Base-by-base conservation (phyloP, 208 protist species). In the Endotrypanum monterogeii region DNA sequence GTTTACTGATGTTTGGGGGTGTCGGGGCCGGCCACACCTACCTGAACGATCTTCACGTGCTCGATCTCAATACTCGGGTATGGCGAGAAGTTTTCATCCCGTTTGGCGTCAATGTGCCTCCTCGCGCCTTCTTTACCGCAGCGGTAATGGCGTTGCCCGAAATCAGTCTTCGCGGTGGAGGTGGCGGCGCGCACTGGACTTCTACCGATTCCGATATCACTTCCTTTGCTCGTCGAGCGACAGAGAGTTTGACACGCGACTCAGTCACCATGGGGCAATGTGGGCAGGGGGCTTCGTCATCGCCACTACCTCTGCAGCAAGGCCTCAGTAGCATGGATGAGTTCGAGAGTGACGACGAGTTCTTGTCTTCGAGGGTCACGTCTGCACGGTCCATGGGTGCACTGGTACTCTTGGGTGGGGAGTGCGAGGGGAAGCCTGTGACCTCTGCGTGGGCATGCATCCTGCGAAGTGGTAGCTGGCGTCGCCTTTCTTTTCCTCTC, bases 31-130 rank as follows among this genome's bases (percentile, higher is more conserved):
- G 74, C 3, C 63, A 80, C 0, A 50, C 50, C 9, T 92, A 89
- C 68, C 70, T 94, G 66, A 80, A 83, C 66, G 92, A 96, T 67
- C 71, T 93, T 48, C 78, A 88, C 71, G 73, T 91, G 3, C 76
- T 96, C 35, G 83, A 96, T 70, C 73, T 85, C 18, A 32, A 52
- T 30, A 94, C 88, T 18, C 71, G 57, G 52, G 89, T 96, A 18
- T 96, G 92, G 92, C 74, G 92, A 23, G 88, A 96, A 67, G 79
- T 96, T 28, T 90, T 91, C 61, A 73, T 91, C n/a, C 88, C 88
- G 12, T 83, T 79, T 39, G 28, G 67, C 50, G 70, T 82, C 20
- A 67, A 67, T 3, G 70, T 92, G 28, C 87, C 90, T 20, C 79
- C 78, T 18, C 89, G 89, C 9, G 87, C 89, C 0, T 93, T 94